phyloP scores from a whole-genome alignment of 352 stramenopile species.

The Peronospora destructor region DNA sequence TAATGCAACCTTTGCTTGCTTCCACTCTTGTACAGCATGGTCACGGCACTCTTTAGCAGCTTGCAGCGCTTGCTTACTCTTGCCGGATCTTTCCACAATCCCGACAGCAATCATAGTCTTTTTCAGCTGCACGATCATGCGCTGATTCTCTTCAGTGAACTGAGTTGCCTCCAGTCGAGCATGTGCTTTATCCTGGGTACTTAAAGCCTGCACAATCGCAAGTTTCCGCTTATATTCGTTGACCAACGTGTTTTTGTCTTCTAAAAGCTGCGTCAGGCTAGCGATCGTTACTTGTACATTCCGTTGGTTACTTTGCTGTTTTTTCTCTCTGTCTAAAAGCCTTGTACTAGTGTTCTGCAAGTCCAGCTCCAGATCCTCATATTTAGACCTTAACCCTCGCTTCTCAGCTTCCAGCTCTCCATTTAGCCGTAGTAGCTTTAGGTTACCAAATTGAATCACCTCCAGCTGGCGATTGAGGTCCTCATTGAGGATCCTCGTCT shows the following conservation, averaged over 20 bases:
- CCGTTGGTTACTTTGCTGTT: constrained; percentile 24
- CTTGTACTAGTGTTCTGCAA: constrained; percentile 45
- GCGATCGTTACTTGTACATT: constrained; percentile 65
- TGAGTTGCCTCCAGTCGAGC: constrained; percentile 48
- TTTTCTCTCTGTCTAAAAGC: constrained; percentile 13
- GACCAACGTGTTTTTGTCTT: constrained; percentile 69
- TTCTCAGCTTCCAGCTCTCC: constrained; percentile 39
- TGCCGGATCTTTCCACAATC: constrained; percentile 50
- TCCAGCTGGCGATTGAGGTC: constrained; percentile 52
- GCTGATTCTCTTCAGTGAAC: constrained; percentile 70
- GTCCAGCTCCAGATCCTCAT: constrained; percentile 55
- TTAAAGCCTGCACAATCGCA: constrained; percentile 36
- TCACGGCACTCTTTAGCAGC: constrained; percentile 61
- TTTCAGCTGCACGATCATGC: constrained; percentile 62
- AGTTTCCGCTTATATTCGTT: constrained; percentile 58
- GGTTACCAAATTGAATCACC: constrained; percentile 31
- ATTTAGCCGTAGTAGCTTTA: constrained; percentile 39
- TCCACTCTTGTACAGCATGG: constrained; percentile 64
- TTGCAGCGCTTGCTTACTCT: constrained; percentile 49
- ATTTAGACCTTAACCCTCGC: constrained; percentile 34
- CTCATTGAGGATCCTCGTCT: constrained; percentile 34
- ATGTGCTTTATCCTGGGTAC: constrained; percentile 41
- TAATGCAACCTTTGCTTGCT: constrained; percentile 54
- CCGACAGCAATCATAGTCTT: constrained; percentile 64
- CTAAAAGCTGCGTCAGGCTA: constrained; percentile 71